Evolutionary conservation across 1,139 yeast species (phyloP), one percentile per base, ranked within the genome.

Genomic region (Debaryomyces coudertii): DNA sequence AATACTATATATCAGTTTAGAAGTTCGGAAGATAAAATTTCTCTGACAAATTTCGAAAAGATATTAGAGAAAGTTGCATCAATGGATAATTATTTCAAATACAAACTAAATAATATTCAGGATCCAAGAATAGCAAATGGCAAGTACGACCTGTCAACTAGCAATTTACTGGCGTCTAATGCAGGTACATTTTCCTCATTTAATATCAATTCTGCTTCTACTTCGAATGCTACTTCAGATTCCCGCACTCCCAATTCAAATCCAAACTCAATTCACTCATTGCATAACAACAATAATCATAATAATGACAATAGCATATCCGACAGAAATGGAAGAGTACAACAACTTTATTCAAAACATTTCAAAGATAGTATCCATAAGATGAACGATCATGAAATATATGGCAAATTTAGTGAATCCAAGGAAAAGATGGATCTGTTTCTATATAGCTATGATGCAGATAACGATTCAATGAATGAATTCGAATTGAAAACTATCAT

Each of bases 341-440:
- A 8, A n/a, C 41, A 38, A 8, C 8, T 38, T 8, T 38, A 38
- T 20, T 27, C 24, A 2, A 28, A 27, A 28, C 30, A 25, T 20
- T 38, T 38, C 12, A 38, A 27, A 18, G 35, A 38, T 11, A 27
- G 34, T 16, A n/a, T 20, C 9, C 41, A 38, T 20, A 27, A 40
- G n/a, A 15, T 24, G 12, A 33, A 43, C 30, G 58, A 53, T 25
- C 41, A 46, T 31, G 56, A 53, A 7, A 57, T 63, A 15, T 63
- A 62, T 47, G 69, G 68, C 2, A 47, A 53, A 6, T 53, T 63
- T 22, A 63, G 66, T 40, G 65, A 60, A 41, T 51, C 60, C 4
- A 34, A 33, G 11, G 43, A 33, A 5, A 8, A 8, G 8, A 14
- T 22, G 30, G 15, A n/a, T 24, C 24, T 14, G 38, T 34, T 15